Conservation (phyloP, 202 grass and related monocot species). For the Cymbopogon flexuosus region DNA sequence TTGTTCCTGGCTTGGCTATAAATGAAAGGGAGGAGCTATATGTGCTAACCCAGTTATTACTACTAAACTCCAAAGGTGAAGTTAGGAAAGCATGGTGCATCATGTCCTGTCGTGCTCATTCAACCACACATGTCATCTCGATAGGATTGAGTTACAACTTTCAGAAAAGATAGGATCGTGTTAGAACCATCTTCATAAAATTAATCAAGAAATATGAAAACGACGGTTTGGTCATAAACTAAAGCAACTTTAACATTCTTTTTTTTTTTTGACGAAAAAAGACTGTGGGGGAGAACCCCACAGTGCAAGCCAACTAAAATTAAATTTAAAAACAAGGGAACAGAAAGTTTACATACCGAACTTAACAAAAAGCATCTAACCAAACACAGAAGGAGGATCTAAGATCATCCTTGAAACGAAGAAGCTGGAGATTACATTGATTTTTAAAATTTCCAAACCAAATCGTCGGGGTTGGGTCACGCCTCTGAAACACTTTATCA, state of each 20-base stretch:
- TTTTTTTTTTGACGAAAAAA: not conserved
- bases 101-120: constrained; percentile 24
- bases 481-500: too few species aligned
- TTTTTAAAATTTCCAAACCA: too few species aligned
- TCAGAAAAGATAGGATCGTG: not conserved
- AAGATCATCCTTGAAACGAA: too few species aligned
- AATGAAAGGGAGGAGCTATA: not conserved
- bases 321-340: too few species aligned
- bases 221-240: not conserved
- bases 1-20: constrained; percentile 22
- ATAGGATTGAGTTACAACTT: not conserved
- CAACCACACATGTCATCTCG: constrained; percentile 11
- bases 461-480: too few species aligned
- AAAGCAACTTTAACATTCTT: not conserved
- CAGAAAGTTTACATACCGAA: too few species aligned
- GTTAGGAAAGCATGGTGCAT: constrained; percentile 18
- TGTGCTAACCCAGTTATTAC: not conserved
- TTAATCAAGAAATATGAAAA: not conserved
- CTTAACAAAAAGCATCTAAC: too few species aligned
- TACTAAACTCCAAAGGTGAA: constrained; percentile 29
- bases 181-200: not conserved
- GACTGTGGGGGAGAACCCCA: too few species aligned
- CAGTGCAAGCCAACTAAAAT: too few species aligned
- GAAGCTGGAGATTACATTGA: too few species aligned
- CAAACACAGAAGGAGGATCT: too few species aligned